Base-by-base conservation (phyloP, 768 basidiomycete species). In the Holtermannia corniformis region DNA sequence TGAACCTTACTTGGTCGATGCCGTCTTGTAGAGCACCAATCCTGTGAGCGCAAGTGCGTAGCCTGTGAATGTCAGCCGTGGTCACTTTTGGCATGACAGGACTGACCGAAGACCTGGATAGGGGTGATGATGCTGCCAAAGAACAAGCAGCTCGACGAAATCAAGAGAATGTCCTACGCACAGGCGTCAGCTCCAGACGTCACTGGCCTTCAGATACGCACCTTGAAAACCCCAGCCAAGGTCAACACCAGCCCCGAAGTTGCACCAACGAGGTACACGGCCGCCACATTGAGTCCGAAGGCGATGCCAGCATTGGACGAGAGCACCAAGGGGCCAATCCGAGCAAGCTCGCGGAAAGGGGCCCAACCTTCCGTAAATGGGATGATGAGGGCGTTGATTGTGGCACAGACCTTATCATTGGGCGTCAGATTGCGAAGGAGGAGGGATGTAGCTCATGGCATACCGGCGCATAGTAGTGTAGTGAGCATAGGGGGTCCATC, bases 401-500 rank as follows among this genome's bases (percentile, higher is more conserved):
- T 71, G 0, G 93, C 90, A 71, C 93, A 97, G 47, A 95, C 63
- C 63, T 65, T 40, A 2, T 28, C 11, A 24, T n/a, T 12, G n/a
- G 13, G 37, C 12, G 14, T 54, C 14, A 45, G 40, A 14, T 41
- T 4, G 28, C 40, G 44, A 16, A 41, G 27, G 54, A 44, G 55
- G 23, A 52, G 32, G 48, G 57, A 44, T 23, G 46, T 44, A 46
- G 49, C 44, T 13, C 41, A 41, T 12, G 21, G 49, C 59, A 10
- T 22, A 72, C 87, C 13, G 91, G 91, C 10, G 92, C 91, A 68
- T 91, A 95, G 76, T 93, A 96, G 76, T 97, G 87, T 48, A 97
- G 74, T 4, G 91, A 95, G 20, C 90, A 87, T 4, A 96, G 80
- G 0, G 93, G 93, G 67, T 95, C 90, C 92, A 97, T 96, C 75